Evolutionary conservation across 1,284 basidiomycete genomes (phyloP).

Genomic region (Microbotryum intermedium): DNA sequence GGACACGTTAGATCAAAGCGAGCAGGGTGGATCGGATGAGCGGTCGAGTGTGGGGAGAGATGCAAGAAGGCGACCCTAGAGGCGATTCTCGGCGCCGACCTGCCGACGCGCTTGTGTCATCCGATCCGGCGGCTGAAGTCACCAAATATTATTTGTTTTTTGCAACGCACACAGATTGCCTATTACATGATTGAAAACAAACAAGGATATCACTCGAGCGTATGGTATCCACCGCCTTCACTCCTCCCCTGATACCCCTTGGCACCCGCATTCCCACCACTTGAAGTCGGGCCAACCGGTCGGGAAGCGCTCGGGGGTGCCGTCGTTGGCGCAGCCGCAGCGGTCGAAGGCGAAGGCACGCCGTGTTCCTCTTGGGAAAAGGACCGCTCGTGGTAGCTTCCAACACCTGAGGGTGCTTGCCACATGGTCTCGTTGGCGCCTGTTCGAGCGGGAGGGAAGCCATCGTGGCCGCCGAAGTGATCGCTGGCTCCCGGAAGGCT

Average conservation of each 20-base stretch:
- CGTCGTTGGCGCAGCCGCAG: background rate
- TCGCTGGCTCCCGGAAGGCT: conserved; percentile 2
- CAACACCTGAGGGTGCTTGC: too few species aligned
- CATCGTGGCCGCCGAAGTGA: background rate
- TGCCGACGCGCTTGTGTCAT: too few species aligned
- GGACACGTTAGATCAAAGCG: too few species aligned
- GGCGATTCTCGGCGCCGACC: too few species aligned
- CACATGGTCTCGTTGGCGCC: background rate
- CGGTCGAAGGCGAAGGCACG: background rate
- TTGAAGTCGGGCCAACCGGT: background rate
- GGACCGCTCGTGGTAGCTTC: too few species aligned
- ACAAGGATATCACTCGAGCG: conserved; percentile 7
- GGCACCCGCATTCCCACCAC: background rate
- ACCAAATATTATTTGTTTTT: too few species aligned
- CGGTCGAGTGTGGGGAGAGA: too few species aligned
- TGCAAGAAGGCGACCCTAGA: too few species aligned
- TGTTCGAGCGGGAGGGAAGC: conserved; percentile 13
- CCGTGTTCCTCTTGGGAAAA: too few species aligned
- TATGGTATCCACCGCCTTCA: conserved; percentile 23
- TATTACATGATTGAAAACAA: background rate
- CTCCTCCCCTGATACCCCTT: background rate
- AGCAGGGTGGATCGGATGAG: too few species aligned
- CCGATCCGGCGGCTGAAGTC: too few species aligned
- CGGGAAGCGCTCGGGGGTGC: background rate
- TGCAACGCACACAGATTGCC: too few species aligned